These are phyloP conservation scores for Aspergillus ruber DNA, from an alignment of 2,329 filamentous ascomycete genomes.

Conservation along the genomic window DNA sequence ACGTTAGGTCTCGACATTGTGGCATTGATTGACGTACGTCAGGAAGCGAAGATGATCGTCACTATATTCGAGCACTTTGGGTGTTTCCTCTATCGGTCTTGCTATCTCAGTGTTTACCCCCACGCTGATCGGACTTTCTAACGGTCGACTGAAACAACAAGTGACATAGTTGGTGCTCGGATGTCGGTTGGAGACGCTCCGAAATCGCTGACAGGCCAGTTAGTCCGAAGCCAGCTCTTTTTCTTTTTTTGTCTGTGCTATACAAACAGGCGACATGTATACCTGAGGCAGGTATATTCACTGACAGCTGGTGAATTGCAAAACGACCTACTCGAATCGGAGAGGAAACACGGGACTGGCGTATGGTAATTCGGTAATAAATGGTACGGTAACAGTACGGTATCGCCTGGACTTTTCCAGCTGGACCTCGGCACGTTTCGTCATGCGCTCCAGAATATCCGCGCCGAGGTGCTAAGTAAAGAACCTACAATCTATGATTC, in stretches of 20 bases:
- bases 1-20: constrained; percentile 25
- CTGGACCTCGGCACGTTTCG: constrained; percentile 25
- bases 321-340: not conserved
- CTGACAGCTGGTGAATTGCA: not conserved
- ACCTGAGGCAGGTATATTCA: not conserved
- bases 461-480: constrained; percentile 26
- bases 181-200: too few relatives aligned
- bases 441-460: constrained; percentile 15
- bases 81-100: not conserved
- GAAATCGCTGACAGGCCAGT: too few relatives aligned
- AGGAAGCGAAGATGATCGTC: not conserved
- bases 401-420: not conserved
- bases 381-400: not conserved
- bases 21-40: constrained; percentile 3
- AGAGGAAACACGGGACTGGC: constrained; percentile 3
- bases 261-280: too few relatives aligned
- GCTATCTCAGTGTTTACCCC: not conserved
- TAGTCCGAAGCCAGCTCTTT: too few relatives aligned
- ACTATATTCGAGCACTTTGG: not conserved
- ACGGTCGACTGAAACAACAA: not conserved
- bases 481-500: constrained; percentile 1
- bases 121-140: not conserved
- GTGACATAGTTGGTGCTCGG: not conserved
- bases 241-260: too few relatives aligned
- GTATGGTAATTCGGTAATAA: constrained; percentile 2